Conservation (phyloP, 2,329 filamentous ascomycete species). For the Exophiala sp. region DNA sequence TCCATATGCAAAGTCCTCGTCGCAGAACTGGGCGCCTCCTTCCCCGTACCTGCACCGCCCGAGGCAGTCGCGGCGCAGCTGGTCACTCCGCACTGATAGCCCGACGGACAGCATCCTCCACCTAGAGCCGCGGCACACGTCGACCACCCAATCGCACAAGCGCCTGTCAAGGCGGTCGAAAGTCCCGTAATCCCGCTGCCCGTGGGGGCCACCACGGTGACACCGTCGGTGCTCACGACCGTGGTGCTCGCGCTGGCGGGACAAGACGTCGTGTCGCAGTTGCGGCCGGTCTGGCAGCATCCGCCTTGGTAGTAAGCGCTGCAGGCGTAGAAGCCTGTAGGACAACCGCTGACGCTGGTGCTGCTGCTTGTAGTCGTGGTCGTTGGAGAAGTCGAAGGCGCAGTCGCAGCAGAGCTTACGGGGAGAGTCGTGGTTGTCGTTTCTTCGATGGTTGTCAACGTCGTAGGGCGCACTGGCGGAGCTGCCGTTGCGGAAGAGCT, state of each 20-base stretch:
- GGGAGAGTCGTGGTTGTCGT: conserved; percentile 28
- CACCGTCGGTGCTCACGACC: conserved; percentile 61
- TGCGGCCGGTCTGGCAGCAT: conserved; percentile 82
- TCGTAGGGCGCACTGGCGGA: conserved; percentile 40
- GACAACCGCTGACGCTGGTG: conserved; percentile 55
- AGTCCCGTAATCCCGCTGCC: conserved; percentile 39
- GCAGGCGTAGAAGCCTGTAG: conserved; percentile 89
- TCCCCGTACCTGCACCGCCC: conserved; percentile 44
- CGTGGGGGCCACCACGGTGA: conserved; percentile 66
- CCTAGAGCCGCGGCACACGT: conserved; percentile 63
- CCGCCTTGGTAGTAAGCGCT: conserved; percentile 74
- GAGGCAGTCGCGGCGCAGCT: conserved; percentile 61
- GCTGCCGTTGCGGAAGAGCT: conserved; percentile 30
- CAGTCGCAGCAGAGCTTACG: conserved; percentile 37
- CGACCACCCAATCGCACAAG: conserved; percentile 78
- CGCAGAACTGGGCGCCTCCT: conserved; percentile 31
- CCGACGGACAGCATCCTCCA: conserved; percentile 79
- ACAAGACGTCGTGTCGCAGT: conserved; percentile 80
- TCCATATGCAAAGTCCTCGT: neutral
- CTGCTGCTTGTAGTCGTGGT: neutral
- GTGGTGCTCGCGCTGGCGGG: conserved; percentile 61
- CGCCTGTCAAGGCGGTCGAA: conserved; percentile 35
- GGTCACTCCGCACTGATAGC: conserved; percentile 68
- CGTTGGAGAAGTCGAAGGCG: conserved; percentile 30
- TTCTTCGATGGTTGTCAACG: conserved; percentile 18